Evolutionary conservation across 441 rosid genomes (phyloP).

Genomic region (Erodium texanum): DNA sequence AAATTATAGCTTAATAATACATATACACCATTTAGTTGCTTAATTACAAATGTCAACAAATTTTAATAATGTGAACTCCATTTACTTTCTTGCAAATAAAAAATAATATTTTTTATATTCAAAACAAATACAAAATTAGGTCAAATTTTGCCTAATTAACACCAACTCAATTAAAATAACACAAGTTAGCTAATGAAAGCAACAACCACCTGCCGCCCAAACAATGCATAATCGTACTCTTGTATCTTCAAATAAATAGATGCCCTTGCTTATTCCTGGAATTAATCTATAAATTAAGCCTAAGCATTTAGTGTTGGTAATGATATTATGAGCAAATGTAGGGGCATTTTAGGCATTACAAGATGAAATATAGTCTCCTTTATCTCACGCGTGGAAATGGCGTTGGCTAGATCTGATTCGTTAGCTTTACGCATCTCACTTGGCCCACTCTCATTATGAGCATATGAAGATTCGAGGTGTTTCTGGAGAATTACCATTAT

Average conservation of each 20-base stretch:
- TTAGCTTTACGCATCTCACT: background rate
- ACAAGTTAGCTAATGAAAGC: background rate
- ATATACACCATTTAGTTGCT: too few relatives aligned
- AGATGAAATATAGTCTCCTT: too few relatives aligned
- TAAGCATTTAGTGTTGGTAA: background rate
- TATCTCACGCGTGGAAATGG: background rate
- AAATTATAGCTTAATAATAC: too few relatives aligned
- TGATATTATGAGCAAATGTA: background rate
- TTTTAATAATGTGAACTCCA: too few relatives aligned
- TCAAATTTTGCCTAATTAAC: too few relatives aligned
- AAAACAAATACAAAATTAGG: too few relatives aligned
- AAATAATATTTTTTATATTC: too few relatives aligned
- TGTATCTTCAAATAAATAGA: background rate
- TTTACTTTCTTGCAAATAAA: too few relatives aligned
- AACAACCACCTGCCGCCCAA: background rate
- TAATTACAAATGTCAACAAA: too few relatives aligned
- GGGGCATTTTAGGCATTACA: background rate
- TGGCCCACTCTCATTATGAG: slow-evolving; percentile 13
- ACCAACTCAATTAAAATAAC: background rate
- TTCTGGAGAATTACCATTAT: background rate
- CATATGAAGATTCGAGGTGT: slow-evolving; percentile 17
- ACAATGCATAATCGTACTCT: background rate
- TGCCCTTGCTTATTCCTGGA: background rate
- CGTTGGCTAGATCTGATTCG: background rate
- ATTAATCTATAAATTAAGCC: background rate